A percentile compares a stretch with the other conserved stretches of the same genome.
Conservation (phyloP, 2,329 filamentous ascomycete genomes). For the Colletotrichum australisinense region DNA sequence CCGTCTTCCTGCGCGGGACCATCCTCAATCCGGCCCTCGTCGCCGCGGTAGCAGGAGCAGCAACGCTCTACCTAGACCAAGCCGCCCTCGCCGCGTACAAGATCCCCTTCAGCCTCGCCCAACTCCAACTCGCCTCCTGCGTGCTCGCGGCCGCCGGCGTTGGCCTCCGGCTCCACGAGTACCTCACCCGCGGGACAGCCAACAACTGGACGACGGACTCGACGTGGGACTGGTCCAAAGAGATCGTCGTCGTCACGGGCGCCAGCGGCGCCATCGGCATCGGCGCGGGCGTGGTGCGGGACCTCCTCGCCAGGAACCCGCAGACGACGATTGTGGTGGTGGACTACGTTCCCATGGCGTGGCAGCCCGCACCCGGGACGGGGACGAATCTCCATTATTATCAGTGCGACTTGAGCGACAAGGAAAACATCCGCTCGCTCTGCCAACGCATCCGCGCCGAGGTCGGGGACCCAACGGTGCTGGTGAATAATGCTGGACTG, state of each 20-base stretch:
- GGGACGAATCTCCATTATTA: not conserved
- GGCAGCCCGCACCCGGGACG: constrained; percentile 26
- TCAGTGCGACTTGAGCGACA: constrained; percentile 44
- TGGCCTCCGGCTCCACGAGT: constrained; percentile 36
- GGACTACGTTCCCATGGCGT: constrained; percentile 45
- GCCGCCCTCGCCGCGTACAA: not conserved
- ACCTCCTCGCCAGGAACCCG: constrained; percentile 41
- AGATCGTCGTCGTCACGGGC: constrained; percentile 57
- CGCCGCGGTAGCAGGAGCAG: not conserved
- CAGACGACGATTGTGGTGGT: constrained; percentile 45
- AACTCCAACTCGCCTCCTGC: not conserved
- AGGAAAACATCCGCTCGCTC: constrained; percentile 41
- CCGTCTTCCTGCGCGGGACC: not conserved
- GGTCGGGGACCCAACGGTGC: constrained; percentile 49
- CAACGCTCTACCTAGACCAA: not conserved
- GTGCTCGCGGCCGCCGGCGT: constrained; percentile 12
- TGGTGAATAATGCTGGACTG: constrained; percentile 49
- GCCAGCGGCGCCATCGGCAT: constrained; percentile 51
- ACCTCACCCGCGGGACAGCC: constrained; percentile 34
- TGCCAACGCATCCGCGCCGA: constrained; percentile 44
- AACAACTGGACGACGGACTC: constrained; percentile 40
- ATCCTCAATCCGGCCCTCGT: not conserved
- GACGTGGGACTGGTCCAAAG: constrained; percentile 49
- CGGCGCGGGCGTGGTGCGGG: constrained; percentile 47
- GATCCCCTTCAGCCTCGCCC: not conserved